Percentiles rank a stretch among this genome's conserved stretches.
These are phyloP conservation scores for Rhipidocladum racemiflorum DNA, from an alignment of 176 grass and related monocot genomes.

Conservation along the genomic window DNA sequence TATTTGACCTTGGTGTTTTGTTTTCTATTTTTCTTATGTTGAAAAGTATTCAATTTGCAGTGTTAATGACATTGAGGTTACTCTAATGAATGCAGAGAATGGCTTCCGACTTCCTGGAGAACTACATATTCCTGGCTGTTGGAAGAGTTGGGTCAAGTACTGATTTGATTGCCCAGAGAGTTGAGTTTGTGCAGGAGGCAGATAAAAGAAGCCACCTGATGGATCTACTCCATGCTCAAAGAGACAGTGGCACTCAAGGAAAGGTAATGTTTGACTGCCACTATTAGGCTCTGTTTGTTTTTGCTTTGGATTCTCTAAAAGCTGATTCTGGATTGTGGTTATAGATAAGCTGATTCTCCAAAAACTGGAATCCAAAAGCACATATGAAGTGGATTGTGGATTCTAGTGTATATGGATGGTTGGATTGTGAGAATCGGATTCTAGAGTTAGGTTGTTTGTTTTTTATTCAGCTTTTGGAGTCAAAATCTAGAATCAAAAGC, in stretches of 20 bases:
- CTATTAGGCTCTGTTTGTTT: too few species aligned
- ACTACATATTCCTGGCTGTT: conserved; percentile 97
- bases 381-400: too few species aligned
- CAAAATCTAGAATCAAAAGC: too few species aligned
- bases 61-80: conserved; percentile 19
- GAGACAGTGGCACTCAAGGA: conserved; percentile 52
- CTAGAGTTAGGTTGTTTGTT: too few species aligned
- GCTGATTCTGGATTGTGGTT: too few species aligned
- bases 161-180: conserved; percentile 86
- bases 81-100: conserved; percentile 61
- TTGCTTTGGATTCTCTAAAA: too few species aligned
- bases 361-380: too few species aligned
- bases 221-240: conserved; percentile 97
- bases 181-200: conserved; percentile 90
- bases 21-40: not conserved
- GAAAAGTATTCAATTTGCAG: not conserved
- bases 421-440: too few species aligned
- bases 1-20: not conserved
- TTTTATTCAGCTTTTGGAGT: too few species aligned
- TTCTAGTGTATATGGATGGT: too few species aligned
- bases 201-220: conserved; percentile 97
- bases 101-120: conserved; percentile 88
- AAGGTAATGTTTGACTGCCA: conserved; percentile 46
- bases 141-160: conserved; percentile 98
- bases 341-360: too few species aligned